Conservation (phyloP, 2,329 filamentous ascomycete species). For the Simplicillium aogashimaense region DNA sequence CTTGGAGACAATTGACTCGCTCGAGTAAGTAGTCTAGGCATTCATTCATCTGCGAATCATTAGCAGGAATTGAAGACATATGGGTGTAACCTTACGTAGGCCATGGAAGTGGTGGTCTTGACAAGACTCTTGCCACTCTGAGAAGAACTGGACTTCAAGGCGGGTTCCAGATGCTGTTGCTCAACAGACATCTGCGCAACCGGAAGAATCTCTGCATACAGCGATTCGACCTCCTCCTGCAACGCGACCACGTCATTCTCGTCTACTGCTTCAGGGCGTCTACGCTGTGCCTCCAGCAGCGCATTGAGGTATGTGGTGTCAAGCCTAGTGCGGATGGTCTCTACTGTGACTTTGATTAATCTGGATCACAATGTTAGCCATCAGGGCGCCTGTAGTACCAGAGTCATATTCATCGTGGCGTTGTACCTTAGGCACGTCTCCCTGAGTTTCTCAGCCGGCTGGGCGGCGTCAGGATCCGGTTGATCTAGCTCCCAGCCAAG, state of each 20-base stretch:
- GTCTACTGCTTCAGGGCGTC: conserved; percentile 15
- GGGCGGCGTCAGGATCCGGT: conserved; percentile 39
- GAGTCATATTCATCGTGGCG: background rate
- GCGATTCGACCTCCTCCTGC: conserved; percentile 56
- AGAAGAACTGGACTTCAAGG: conserved; percentile 33
- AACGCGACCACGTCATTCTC: conserved; percentile 37
- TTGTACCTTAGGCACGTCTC: conserved; percentile 43
- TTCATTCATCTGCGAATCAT: conserved; percentile 32
- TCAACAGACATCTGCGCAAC: conserved; percentile 64
- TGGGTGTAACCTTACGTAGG: conserved; percentile 33
- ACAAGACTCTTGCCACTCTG: conserved; percentile 32
- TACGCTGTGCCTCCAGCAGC: conserved; percentile 18
- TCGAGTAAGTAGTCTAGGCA: conserved; percentile 42
- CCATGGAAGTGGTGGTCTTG: conserved; percentile 34
- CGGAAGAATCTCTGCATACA: conserved; percentile 59
- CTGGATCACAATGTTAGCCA: conserved; percentile 15
- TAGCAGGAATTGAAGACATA: conserved; percentile 4
- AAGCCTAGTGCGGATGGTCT: conserved; percentile 41
- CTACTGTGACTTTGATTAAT: conserved; percentile 47
- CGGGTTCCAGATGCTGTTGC: conserved; percentile 55
- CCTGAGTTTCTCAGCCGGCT: conserved; percentile 45
- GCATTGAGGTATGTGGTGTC: conserved; percentile 46
- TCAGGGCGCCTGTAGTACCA: too few species aligned
- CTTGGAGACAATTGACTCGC: conserved; percentile 30
- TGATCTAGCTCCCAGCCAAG: conserved; percentile 50